Base-by-base conservation (phyloP, 2,329 filamentous ascomycete species). In the Paracorniculantispora psalliotae region DNA sequence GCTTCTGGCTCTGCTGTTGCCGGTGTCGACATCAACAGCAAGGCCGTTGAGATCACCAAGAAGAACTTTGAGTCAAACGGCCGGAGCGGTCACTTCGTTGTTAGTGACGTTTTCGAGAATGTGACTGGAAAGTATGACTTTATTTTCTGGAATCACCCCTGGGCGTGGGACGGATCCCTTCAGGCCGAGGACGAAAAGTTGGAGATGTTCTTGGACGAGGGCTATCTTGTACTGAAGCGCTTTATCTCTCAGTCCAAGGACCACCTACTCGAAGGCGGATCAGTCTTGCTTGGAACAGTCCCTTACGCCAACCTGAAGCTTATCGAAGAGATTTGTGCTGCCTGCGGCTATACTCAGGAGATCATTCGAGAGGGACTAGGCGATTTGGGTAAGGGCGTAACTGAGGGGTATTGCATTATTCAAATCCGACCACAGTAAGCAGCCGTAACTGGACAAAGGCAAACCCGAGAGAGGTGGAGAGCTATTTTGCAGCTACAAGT, bases 1-100 rank as follows among this genome's bases (percentile, higher is more conserved):
- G 44, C 44, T 47, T 47, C 44, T 47, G 44, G 44, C 44, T 47
- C 44, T 47, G 44, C 44, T 47, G 44, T 47, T 47, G 44, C 44
- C 44, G 44, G 44, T 47, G 44, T 47, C 12, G 44, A 47, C 44
- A 47, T 47, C 21, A 47, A 47, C 44, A 4, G 4, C 19, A 47
- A 47, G 25, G 44, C 44, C 44, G 44, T 47, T 47, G 44, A 47
- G 21, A 47, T 47, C 44, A 47, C 44, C 44, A 47, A 47, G 23
- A 47, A 47, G 44, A 47, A 47, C 21, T 47, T 47, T 25, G 44
- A 47, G 44, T 47, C 44, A 10, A 47, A 47, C 44, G 44, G 44
- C 17, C 44, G 23, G 44, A 47, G 6, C 12, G 44, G 44, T 47
- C 44, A 23, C 25, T 47, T 47, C 23, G 44, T 47, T 47, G 44